phyloP scores from a whole-genome alignment of 2,329 filamentous ascomycete genomes.

The Penicillium nordicum region DNA sequence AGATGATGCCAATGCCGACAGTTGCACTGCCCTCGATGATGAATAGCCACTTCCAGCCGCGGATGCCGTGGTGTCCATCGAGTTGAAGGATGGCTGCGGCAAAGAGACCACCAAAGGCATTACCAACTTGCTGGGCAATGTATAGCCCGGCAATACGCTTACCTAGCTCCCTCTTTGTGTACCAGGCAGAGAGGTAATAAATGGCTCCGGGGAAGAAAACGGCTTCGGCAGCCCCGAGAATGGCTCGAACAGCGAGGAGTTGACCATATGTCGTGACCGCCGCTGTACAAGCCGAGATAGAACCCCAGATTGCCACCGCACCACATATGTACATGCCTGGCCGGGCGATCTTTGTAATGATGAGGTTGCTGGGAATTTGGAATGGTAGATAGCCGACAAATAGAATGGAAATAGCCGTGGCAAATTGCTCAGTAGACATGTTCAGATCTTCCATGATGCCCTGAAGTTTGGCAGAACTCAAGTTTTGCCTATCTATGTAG shows the following conservation, averaged over 20 bases:
- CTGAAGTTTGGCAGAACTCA: slow-evolving; percentile 41
- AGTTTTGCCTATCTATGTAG: slow-evolving; percentile 41
- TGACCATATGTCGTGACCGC: slow-evolving; percentile 51
- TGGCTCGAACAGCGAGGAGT: slow-evolving; percentile 56
- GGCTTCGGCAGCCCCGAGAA: slow-evolving; percentile 61
- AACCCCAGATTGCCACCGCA: slow-evolving; percentile 59
- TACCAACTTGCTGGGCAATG: slow-evolving; percentile 27
- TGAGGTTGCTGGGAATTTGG: slow-evolving; percentile 48
- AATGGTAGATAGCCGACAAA: slow-evolving; percentile 29
- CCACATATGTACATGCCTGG: slow-evolving; percentile 52
- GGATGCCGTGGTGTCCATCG: slow-evolving; percentile 19
- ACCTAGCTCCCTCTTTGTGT: slow-evolving; percentile 35
- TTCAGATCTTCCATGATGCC: slow-evolving; percentile 42
- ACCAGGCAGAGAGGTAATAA: slow-evolving; percentile 42
- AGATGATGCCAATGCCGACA: slow-evolving; percentile 30
- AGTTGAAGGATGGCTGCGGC: slow-evolving; percentile 26
- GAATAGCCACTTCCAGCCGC: slow-evolving; percentile 30
- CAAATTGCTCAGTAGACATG: slow-evolving; percentile 37
- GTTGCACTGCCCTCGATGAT: slow-evolving; percentile 30
- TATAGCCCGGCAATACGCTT: slow-evolving; percentile 33
- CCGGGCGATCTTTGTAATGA: slow-evolving; percentile 51
- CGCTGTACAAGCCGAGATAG: slow-evolving; percentile 57
- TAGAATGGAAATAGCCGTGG: slow-evolving; percentile 28
- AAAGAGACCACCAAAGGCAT: slow-evolving; percentile 29
- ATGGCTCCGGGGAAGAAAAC: slow-evolving; percentile 53